A percentile compares a stretch with the other conserved stretches of the same genome.
Evolutionary conservation across 2,329 filamentous ascomycete genomes (phyloP).

Genomic region (Monilinia laxa): DNA sequence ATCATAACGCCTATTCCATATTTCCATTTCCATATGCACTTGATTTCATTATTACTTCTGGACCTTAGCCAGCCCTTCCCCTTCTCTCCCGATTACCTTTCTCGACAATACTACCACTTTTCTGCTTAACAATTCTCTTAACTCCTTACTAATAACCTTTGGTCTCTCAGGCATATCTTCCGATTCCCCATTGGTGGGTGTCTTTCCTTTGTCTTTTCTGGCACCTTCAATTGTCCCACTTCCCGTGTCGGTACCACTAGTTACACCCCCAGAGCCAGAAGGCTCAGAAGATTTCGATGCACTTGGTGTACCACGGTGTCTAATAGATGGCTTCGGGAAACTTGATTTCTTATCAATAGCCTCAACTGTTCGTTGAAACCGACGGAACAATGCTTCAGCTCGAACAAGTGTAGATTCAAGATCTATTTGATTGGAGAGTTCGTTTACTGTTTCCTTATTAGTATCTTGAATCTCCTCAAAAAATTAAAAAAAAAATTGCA

Average conservation of each 20-base stretch:
- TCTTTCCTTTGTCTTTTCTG: conserved; percentile 23
- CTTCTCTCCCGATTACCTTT: conserved; percentile 40
- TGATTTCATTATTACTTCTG: not conserved
- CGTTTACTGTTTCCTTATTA: conserved; percentile 66
- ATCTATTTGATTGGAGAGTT: conserved; percentile 90
- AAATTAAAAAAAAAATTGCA: not conserved
- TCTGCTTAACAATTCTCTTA: conserved; percentile 59
- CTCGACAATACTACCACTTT: conserved; percentile 48
- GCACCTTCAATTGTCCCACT: conserved; percentile 35
- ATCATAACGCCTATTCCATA: conserved; percentile 1
- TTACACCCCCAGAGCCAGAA: not conserved
- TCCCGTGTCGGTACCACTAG: conserved; percentile 10
- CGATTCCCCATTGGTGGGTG: conserved; percentile 32
- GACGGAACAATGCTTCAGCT: conserved; percentile 83
- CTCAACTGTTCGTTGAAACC: conserved; percentile 85
- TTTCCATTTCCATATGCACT: not conserved
- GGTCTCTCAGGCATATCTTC: conserved; percentile 34
- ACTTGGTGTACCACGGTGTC: conserved; percentile 30
- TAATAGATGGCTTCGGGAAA: conserved; percentile 62
- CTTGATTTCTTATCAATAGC: conserved; percentile 88
- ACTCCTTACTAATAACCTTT: conserved; percentile 61
- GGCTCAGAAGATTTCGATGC: not conserved
- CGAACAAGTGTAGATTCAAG: conserved; percentile 81
- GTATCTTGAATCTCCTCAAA: not conserved
- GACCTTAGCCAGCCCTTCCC: conserved; percentile 33